phyloP scores from a whole-genome alignment of 495 filamentous ascomycete species.

The Barbatosphaeria neglecta region DNA sequence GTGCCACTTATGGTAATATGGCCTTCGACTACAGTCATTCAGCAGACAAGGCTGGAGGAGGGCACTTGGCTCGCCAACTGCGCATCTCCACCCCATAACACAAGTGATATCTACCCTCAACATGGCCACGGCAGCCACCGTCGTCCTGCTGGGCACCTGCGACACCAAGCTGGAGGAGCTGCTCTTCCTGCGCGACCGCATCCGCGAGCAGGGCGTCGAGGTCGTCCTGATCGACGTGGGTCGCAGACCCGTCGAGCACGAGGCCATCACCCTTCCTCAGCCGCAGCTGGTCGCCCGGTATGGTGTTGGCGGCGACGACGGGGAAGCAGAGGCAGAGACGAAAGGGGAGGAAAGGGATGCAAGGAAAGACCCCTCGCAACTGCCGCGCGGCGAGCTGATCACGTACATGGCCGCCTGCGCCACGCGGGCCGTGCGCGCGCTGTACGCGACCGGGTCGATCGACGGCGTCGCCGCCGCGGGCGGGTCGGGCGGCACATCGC shows the following conservation, averaged over 20 bases:
- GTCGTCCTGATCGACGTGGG: conserved; percentile 50
- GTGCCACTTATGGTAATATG: too few species aligned
- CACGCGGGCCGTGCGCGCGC: conserved; percentile 15
- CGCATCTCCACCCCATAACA: too few species aligned
- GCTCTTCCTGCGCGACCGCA: conserved; percentile 40
- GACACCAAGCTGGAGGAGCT: conserved; percentile 56
- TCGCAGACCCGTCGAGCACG: conserved; percentile 23
- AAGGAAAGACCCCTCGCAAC: conserved; percentile 2
- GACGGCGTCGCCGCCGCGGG: conserved; percentile 46
- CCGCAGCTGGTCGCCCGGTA: conserved; percentile 10
- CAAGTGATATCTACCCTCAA: neutral
- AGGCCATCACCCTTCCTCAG: conserved; percentile 36
- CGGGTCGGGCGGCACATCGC: conserved; percentile 46
- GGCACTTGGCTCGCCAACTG: too few species aligned
- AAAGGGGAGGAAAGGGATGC: too few species aligned
- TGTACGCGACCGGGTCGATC: conserved; percentile 24
- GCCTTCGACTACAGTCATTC: too few species aligned
- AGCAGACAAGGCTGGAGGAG: too few species aligned
- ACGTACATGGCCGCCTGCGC: conserved; percentile 34
- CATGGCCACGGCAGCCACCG: conserved; percentile 30
- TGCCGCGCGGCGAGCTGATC: conserved; percentile 40
- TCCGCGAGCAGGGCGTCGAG: conserved; percentile 17
- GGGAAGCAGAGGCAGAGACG: too few species aligned
- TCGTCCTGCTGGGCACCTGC: conserved; percentile 53
- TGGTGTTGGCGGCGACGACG: neutral